phyloP scores from a whole-genome alignment of 495 filamentous ascomycete species.

The Astrothelium subdiscretum region DNA sequence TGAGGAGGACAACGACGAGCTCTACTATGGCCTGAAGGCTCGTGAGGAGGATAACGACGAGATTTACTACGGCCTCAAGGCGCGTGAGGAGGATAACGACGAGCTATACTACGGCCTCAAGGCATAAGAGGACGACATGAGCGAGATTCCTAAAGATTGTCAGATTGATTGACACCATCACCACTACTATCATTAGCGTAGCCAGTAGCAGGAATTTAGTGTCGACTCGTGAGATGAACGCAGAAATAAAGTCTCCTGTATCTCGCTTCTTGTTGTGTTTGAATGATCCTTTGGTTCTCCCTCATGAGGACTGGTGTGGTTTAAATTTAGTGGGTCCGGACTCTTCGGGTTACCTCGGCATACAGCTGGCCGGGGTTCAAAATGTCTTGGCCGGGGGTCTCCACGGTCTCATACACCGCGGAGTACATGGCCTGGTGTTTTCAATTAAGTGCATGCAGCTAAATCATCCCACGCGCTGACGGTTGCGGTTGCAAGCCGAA shows the following conservation, averaged over 20 bases:
- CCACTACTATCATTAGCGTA: not conserved
- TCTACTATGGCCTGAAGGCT: not conserved
- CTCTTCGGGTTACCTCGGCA: no score
- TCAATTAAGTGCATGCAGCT: not conserved
- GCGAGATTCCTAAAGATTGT: not conserved
- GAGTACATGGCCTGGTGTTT: not conserved
- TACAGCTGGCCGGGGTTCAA: not conserved
- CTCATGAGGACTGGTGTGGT: not conserved
- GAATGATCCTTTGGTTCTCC: not conserved
- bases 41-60: constrained; percentile 2
- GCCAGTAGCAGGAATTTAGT: not conserved
- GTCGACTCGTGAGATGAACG: not conserved
- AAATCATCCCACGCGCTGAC: not conserved
- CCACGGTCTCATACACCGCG: not conserved
- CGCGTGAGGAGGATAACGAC: constrained; percentile 1
- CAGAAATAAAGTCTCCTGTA: constrained; percentile 1
- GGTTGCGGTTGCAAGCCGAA: not conserved
- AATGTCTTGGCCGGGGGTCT: not conserved
- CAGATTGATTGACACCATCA: not conserved
- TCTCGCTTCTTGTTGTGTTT: not conserved
- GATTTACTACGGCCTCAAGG: not conserved
- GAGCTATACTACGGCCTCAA: constrained; percentile 1
- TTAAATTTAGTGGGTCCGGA: no score
- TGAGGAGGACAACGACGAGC: not conserved
- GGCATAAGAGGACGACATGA: not conserved